Percentiles rank a stretch among this genome's conserved stretches.
Evolutionary conservation across 345 rosid species (phyloP).

Genomic region (Xanthoceras sorbifolium): DNA sequence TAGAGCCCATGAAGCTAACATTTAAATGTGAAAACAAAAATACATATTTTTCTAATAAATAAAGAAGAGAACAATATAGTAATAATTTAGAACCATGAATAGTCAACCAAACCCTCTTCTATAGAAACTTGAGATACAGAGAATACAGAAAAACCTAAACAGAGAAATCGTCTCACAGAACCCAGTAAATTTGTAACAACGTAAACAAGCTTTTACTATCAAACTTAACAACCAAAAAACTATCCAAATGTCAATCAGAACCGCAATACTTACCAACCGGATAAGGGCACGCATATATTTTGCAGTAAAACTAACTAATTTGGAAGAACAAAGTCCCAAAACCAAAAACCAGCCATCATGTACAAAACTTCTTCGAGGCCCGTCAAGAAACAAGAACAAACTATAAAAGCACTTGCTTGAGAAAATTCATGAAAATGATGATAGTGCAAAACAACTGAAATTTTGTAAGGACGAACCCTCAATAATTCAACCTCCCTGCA

Average conservation of each 20-base stretch:
- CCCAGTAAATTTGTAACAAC: neutral
- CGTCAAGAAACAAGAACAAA: neutral
- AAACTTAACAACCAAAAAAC: neutral
- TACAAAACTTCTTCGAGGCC: neutral
- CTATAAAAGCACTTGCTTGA: neutral
- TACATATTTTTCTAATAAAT: neutral
- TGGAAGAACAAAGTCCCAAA: neutral
- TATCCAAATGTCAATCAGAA: neutral
- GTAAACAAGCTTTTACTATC: neutral
- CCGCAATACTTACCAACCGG: neutral
- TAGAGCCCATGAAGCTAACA: neutral
- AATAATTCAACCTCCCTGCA: neutral
- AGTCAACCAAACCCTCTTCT: neutral
- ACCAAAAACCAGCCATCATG: neutral
- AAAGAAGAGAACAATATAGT: neutral
- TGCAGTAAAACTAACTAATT: neutral
- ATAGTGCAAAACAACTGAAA: neutral
- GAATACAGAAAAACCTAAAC: neutral
- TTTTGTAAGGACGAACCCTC: neutral
- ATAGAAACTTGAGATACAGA: neutral
- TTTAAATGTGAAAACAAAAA: neutral
- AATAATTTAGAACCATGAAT: neutral
- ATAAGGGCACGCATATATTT: neutral
- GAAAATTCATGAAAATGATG: neutral
- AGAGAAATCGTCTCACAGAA: neutral